Evolutionary conservation across 2,329 filamentous ascomycete species (phyloP), one percentile per base, ranked within the genome.

Genomic region (Amauroascus niger): DNA sequence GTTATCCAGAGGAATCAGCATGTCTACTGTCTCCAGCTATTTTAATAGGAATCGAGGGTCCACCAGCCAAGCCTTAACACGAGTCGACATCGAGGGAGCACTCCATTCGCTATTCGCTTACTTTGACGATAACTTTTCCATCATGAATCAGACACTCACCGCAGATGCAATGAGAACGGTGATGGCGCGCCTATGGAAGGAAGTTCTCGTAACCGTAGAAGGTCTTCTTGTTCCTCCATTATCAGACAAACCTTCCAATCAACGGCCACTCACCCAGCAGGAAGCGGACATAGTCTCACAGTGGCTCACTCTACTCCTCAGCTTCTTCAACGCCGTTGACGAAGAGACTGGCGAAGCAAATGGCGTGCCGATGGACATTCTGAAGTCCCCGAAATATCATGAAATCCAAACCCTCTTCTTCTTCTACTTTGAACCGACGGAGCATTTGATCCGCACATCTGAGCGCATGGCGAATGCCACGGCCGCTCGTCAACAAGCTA

Each of bases 111-210:
- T 98, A 0, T 93, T 96, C 66, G 80, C 83, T 52, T 98, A 98
- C 69, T 98, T 98, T 66, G 88, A 98, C 67, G 91, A 96, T 67
- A 98, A 98, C 65, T 98, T 98, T 70, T 88, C 89, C 55, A 95
- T 97, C 62, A 95, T 98, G 90, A 96, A 97, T 72, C 83, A 93
- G 69, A 96, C 91, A 0, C 76, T 98, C 54, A 97, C 93, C 0
- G 86, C 89, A 55, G 84, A 88, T 54, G 94, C 93, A n/a, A 96
- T 98, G 91, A 83, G 90, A 62, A 90, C 93, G 67, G 93, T 98
- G 62, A 98, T 98, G 93, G 94, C 89, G 20, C 83, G 93, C 43
- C 74, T 98, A 5, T 98, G 93, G 93, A 98, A 98, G 71, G 93
- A 98, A 69, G 90, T 95, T 0, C 77, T 98, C 14, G 83, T 90